These are phyloP conservation scores for Aquanectria penicillioides DNA, from an alignment of 2,329 filamentous ascomycete genomes.

Conservation along the genomic window DNA sequence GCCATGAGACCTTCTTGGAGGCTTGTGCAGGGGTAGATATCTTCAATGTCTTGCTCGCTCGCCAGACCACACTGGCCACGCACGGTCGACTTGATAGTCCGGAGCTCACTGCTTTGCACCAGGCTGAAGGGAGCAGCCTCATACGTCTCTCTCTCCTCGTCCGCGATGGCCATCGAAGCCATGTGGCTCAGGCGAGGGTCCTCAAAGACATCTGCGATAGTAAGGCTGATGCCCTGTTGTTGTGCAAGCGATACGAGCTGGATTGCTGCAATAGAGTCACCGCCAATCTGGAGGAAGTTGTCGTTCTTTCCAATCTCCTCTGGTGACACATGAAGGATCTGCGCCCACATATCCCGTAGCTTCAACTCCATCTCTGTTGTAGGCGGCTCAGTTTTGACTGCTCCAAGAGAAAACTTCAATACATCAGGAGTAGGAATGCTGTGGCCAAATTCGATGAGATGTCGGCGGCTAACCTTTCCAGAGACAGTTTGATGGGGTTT, in stretches of 20 bases:
- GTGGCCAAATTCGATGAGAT: conserved; percentile 4
- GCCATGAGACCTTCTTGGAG: too few relatives aligned
- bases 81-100: too few relatives aligned
- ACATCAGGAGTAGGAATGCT: not conserved
- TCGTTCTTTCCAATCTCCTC: conserved; percentile 42
- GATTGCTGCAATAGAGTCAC: conserved; percentile 39
- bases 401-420: not conserved
- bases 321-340: conserved; percentile 11
- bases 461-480: conserved; percentile 30
- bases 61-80: too few relatives aligned
- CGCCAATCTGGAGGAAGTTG: conserved; percentile 39
- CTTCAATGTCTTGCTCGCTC: too few relatives aligned
- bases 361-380: not conserved
- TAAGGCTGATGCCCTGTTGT: not conserved
- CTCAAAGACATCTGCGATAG: conserved; percentile 19
- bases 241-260: conserved; percentile 24
- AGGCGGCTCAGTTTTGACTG: not conserved
- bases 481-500: conserved; percentile 26
- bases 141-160: not conserved
- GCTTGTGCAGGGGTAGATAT: too few relatives aligned
- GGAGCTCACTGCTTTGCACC: too few relatives aligned
- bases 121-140: not conserved
- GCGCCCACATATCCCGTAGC: conserved; percentile 18
- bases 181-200: conserved; percentile 7
- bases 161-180: not conserved